These are phyloP conservation scores for Colletotrichum horii DNA, from an alignment of 2,329 filamentous ascomycete genomes.

Conservation along the genomic window DNA sequence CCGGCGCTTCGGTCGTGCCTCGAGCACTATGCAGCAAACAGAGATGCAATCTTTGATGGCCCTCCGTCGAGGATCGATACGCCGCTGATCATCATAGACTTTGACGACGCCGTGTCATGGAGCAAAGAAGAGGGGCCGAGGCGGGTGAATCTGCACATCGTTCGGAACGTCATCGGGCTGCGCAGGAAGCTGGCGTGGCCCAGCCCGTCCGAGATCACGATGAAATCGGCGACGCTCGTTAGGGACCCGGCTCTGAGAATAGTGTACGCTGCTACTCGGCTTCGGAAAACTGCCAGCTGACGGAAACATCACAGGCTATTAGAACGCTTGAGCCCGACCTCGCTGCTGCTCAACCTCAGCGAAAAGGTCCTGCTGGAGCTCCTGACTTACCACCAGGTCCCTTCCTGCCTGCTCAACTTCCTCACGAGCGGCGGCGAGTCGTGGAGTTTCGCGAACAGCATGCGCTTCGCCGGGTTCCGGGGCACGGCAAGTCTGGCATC, in stretches of 20 bases:
- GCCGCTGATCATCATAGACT: slow-evolving; percentile 4
- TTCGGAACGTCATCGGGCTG: neutral
- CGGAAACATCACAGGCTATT: neutral
- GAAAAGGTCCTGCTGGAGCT: slow-evolving; percentile 2
- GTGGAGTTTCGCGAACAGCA: slow-evolving; percentile 6
- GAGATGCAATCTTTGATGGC: neutral
- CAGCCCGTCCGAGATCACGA: neutral
- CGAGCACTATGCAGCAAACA: neutral
- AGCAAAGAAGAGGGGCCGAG: neutral
- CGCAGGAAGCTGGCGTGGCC: neutral
- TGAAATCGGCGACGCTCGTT: neutral
- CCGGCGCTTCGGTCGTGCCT: neutral
- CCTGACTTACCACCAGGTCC: slow-evolving; percentile 9
- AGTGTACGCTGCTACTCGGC: neutral
- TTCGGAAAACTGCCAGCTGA: neutral
- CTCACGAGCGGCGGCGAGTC: neutral
- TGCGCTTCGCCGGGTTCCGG: neutral
- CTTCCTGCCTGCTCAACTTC: neutral
- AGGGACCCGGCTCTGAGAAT: slow-evolving; percentile 1
- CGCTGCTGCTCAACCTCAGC: neutral
- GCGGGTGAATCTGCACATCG: neutral
- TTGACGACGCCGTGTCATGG: neutral
- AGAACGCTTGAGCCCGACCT: neutral
- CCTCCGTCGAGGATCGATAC: neutral
- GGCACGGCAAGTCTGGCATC: neutral